Conservation (phyloP, 805 yeast species). For the Teunomyces pallodes region DNA sequence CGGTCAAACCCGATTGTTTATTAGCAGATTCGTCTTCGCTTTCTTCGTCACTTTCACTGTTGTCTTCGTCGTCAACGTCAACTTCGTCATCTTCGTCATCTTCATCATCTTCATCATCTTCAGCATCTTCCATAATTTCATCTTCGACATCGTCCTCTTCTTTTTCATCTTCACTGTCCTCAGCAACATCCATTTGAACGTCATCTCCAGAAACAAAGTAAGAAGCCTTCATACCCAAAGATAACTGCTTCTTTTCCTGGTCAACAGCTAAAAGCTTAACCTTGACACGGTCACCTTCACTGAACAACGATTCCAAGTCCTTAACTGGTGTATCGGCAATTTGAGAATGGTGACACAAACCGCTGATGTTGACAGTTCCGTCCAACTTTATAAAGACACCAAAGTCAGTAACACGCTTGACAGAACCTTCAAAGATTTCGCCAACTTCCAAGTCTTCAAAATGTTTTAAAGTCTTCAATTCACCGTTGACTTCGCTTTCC, state of each 20-base stretch:
- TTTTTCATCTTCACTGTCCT: conserved; percentile 23
- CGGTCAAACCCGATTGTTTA: conserved; percentile 35
- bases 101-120: conserved; percentile 26
- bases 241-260: conserved; percentile 64
- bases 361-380: conserved; percentile 71
- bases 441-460: conserved; percentile 70
- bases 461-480: conserved; percentile 52
- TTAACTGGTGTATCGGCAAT: conserved; percentile 68
- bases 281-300: conserved; percentile 88
- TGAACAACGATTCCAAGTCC: conserved; percentile 64
- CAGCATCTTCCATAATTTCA: conserved; percentile 36
- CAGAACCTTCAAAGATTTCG: conserved; percentile 72
- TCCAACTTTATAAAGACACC: conserved; percentile 88
- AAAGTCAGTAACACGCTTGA: conserved; percentile 74
- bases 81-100: conserved; percentile 15
- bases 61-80: conserved; percentile 18
- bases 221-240: conserved; percentile 94
- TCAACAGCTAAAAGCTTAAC: conserved; percentile 71
- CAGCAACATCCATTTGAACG: conserved; percentile 29
- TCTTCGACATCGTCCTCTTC: conserved; percentile 32
- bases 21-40: conserved; percentile 19
- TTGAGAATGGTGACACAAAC: conserved; percentile 83
- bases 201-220: conserved; percentile 52
- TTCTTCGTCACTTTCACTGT: conserved; percentile 15
- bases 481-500: conserved; percentile 76